Conservation (phyloP, 2,329 filamentous ascomycete species). For the Exophiala alcalophila region DNA sequence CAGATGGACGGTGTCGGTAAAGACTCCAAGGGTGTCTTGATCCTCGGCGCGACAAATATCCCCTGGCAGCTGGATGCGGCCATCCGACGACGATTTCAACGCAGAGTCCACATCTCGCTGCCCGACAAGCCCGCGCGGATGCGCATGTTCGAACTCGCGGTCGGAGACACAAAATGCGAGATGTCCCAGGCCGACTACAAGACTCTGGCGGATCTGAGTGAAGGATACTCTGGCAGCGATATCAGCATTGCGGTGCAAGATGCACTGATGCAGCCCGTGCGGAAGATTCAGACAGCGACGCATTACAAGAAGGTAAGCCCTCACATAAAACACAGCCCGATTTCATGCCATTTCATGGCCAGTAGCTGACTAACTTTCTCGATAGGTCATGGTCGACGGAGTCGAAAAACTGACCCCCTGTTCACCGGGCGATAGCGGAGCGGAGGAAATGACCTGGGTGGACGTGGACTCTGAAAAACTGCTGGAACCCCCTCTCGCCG, state of each 20-base stretch:
- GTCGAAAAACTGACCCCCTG: constrained; percentile 69
- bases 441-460: constrained; percentile 91
- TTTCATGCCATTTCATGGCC: no score
- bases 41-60: constrained; percentile 95
- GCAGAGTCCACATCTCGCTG: constrained; percentile 90
- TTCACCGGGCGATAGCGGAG: constrained; percentile 82
- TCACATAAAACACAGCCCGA: no score
- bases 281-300: constrained; percentile 94
- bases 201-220: constrained; percentile 74
- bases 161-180: constrained; percentile 89
- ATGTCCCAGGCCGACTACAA: constrained; percentile 75
- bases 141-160: constrained; percentile 91
- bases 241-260: constrained; percentile 94
- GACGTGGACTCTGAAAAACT: constrained; percentile 79
- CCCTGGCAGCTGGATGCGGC: constrained; percentile 97
- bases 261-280: constrained; percentile 93
- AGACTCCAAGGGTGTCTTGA: constrained; percentile 88
- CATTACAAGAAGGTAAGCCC: constrained; percentile 84
- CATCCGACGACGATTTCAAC: constrained; percentile 92
- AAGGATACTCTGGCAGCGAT: constrained; percentile 95
- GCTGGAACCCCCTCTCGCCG: constrained; percentile 76
- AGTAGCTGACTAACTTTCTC: no score
- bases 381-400: constrained; percentile 67
- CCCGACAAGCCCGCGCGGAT: constrained; percentile 84
- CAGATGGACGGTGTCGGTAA: constrained; percentile 99